Conservation (phyloP, 352 stramenopile species). For the Pythium volutum region DNA sequence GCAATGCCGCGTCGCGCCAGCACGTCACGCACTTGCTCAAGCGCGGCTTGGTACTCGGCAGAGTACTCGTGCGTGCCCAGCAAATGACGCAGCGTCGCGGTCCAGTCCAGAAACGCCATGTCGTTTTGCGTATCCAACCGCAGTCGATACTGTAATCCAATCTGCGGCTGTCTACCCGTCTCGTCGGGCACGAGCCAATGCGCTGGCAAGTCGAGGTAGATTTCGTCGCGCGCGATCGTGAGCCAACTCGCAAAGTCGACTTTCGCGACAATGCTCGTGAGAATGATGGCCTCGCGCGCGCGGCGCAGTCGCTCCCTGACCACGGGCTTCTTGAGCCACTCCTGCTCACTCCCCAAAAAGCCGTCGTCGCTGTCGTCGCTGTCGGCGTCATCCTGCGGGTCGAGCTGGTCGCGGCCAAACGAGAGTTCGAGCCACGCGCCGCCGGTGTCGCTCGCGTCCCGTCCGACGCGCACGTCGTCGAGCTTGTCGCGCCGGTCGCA, state of each 20-base stretch:
- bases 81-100: not conserved
- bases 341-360: not conserved
- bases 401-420: not conserved
- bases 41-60: not conserved
- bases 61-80: not conserved
- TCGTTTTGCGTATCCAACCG: not conserved
- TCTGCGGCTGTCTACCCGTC: not conserved
- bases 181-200: not conserved
- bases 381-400: not conserved
- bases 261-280: slow-evolving; percentile 5
- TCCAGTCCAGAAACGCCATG: slow-evolving; percentile 1
- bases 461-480: not conserved
- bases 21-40: not conserved
- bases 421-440: not conserved
- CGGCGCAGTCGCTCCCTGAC: not conserved
- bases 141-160: not conserved
- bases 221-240: not conserved
- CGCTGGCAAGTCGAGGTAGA: not conserved
- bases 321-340: not conserved
- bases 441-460: not conserved
- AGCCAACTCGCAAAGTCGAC: not conserved
- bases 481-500: not conserved
- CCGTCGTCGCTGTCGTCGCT: not conserved
- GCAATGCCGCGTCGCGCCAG: not conserved
- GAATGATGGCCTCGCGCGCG: not conserved